Percentiles rank a stretch among this genome's conserved stretches.
phyloP scores from a whole-genome alignment of 2,329 filamentous ascomycete species.

The Stachybotrys chlorohalonatus region DNA sequence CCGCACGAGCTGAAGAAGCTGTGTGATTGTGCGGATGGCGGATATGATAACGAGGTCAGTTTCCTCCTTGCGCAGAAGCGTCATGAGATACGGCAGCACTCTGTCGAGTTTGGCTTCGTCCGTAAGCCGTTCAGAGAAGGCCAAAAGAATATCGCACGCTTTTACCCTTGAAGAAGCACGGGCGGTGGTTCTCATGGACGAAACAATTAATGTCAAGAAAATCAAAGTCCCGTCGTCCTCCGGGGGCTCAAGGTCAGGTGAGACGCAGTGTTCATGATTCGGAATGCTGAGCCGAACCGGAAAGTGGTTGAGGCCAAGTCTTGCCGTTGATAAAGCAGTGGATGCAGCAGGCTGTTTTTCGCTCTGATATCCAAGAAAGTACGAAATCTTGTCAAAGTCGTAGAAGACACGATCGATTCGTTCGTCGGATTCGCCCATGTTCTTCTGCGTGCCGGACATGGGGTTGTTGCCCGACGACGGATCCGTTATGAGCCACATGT shows the following conservation, averaged over 20 bases:
- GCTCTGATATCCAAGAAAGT: conserved; percentile 72
- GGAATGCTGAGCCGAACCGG: conserved; percentile 81
- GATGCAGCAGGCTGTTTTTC: conserved; percentile 19
- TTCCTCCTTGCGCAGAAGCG: conserved; percentile 64
- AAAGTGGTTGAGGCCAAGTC: conserved; percentile 55
- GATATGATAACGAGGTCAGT: conserved; percentile 78
- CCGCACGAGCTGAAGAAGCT: conserved; percentile 76
- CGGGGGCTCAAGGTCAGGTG: conserved; percentile 49
- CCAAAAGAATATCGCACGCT: conserved; percentile 83
- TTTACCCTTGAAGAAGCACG: conserved; percentile 79
- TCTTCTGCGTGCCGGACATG: conserved; percentile 56
- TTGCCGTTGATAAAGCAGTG: conserved; percentile 17
- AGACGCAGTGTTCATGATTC: conserved; percentile 66
- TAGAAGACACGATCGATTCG: conserved; percentile 87
- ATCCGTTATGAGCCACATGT: conserved; percentile 94
- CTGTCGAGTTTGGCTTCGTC: conserved; percentile 95
- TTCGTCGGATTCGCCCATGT: conserved; percentile 81
- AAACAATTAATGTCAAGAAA: conserved; percentile 81
- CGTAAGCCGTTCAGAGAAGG: conserved; percentile 82
- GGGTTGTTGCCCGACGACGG: conserved; percentile 70
- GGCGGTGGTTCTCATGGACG: conserved; percentile 81
- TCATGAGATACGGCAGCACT: conserved; percentile 82
- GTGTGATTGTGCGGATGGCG: conserved; percentile 77
- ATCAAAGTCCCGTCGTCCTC: conserved; percentile 86
- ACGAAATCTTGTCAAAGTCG: conserved; percentile 97